Percentiles rank a stretch among this genome's conserved stretches.
Evolutionary conservation across 1,139 yeast species (phyloP).

Genomic region (Pichia sp.): DNA sequence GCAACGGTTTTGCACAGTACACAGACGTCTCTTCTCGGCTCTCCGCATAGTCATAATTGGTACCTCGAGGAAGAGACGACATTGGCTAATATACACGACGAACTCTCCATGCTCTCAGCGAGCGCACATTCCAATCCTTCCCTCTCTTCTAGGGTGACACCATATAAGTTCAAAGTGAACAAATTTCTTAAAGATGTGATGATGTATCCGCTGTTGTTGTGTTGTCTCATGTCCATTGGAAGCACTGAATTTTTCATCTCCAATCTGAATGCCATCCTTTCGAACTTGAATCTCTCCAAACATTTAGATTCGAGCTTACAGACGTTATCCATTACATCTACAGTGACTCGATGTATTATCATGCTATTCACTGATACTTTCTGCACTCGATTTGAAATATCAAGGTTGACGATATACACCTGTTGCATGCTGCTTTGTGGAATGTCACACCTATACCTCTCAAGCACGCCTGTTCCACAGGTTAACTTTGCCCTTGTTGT

Average conservation of each 20-base stretch:
- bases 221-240: conserved; percentile 25
- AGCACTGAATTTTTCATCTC: conserved; percentile 27
- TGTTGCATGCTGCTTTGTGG: conserved; percentile 21
- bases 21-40: conserved; percentile 18
- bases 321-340: conserved; percentile 24
- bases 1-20: conserved; percentile 23
- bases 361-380: conserved; percentile 26
- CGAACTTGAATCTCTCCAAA: conserved; percentile 14
- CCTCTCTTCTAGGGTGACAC: not conserved
- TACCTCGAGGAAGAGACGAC: conserved; percentile 21
- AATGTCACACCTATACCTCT: conserved; percentile 22
- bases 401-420: conserved; percentile 24
- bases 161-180: conserved; percentile 16
- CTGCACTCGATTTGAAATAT: conserved; percentile 19
- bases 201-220: conserved; percentile 25
- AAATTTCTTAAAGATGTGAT: conserved; percentile 23
- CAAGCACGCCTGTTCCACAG: conserved; percentile 19
- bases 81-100: conserved; percentile 22
- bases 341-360: conserved; percentile 24
- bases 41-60: conserved; percentile 25
- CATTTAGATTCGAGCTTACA: conserved; percentile 20
- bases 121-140: not conserved
- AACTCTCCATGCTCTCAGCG: conserved; percentile 20
- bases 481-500: conserved; percentile 20
- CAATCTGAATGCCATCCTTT: conserved; percentile 24